Evolutionary conservation across 2,329 filamentous ascomycete genomes (phyloP), one percentile per base, ranked within the genome.

Genomic region (Pseudogymnoascus sp.): DNA sequence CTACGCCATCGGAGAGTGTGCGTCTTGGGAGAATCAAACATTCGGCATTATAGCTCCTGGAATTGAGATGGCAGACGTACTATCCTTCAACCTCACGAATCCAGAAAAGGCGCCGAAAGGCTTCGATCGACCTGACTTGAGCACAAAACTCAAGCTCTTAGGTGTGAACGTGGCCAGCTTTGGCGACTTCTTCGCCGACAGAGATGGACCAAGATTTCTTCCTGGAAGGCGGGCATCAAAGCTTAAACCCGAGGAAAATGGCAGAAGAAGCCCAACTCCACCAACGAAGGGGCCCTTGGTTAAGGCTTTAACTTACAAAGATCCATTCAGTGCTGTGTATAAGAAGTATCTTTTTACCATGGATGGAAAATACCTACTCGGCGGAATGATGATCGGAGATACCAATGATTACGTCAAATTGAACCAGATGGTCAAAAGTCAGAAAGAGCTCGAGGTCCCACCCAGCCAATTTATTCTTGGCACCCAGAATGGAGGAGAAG

Each of bases 301-400:
- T 69, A 96, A 96, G 76, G 87, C 91, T 0, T 78, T 96, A 45
- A 93, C 89, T 0, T 96, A 96, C 77, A 91, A 88, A 66, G 92
- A 96, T 71, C 92, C 92, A 0, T 96, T 96, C 72, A 83, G 86
- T 63, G 87, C 91, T 59, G 85, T 96, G 1, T 96, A 96, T 78
- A 96, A 96, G 75, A 96, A 96, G 73, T 96, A 95, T 74, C 78
- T 96, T 10, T 96, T 96, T 71, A 96, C 92, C 0, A 79, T 87
- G 71, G 93, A 96, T 72, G 92, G 92, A 26, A 96, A 96, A 73
- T 93, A 93, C 70, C 79, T 96, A 1, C 83, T 96, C 0, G 92
- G 92, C n/a, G 93, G 92, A 3, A 96, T 96, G 91, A 96, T 96
- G 91, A 95, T 96, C 66, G 93, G 92, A 40, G 92, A 96, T 71